These are phyloP conservation scores for Epichloe hybrida DNA, from an alignment of 2,329 filamentous ascomycete species.

Conservation along the genomic window DNA sequence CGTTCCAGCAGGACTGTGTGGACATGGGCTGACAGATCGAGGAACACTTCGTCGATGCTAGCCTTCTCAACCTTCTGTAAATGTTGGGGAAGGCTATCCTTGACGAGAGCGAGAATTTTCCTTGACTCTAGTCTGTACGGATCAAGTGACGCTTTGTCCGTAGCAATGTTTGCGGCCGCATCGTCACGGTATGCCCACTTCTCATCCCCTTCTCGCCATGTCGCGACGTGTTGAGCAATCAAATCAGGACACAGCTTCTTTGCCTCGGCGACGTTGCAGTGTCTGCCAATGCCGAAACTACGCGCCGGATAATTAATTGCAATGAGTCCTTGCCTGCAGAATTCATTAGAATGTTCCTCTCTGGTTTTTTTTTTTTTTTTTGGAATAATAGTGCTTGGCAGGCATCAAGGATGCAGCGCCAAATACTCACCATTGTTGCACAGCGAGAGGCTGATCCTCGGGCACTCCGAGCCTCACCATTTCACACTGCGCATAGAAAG, in stretches of 20 bases:
- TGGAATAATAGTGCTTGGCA: background rate
- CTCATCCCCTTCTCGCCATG: slow-evolving; percentile 83
- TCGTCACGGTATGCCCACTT: slow-evolving; percentile 86
- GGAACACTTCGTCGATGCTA: slow-evolving; percentile 87
- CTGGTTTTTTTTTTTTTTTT: too few species aligned
- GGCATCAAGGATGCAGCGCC: background rate
- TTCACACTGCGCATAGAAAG: slow-evolving; percentile 95
- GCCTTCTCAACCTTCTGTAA: slow-evolving; percentile 79
- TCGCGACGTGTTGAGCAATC: slow-evolving; percentile 83
- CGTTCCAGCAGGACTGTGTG: slow-evolving; percentile 60
- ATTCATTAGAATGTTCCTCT: background rate
- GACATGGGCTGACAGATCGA: slow-evolving; percentile 79
- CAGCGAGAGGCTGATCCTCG: slow-evolving; percentile 69
- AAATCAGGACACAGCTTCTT: slow-evolving; percentile 75
- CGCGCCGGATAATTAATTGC: slow-evolving; percentile 93
- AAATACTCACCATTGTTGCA: slow-evolving; percentile 66
- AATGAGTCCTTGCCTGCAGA: slow-evolving; percentile 70
- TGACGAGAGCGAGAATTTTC: slow-evolving; percentile 67
- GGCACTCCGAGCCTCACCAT: slow-evolving; percentile 69
- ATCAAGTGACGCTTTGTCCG: slow-evolving; percentile 88
- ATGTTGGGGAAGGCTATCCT: slow-evolving; percentile 51
- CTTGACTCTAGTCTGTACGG: slow-evolving; percentile 79
- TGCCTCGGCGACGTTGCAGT: slow-evolving; percentile 69
- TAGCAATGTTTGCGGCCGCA: slow-evolving; percentile 63
- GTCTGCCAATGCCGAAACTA: slow-evolving; percentile 62